Percentiles rank a stretch among this genome's conserved stretches.
Evolutionary conservation across 495 filamentous ascomycete genomes (phyloP).

Genomic region (Lasiosphaeria ovina): DNA sequence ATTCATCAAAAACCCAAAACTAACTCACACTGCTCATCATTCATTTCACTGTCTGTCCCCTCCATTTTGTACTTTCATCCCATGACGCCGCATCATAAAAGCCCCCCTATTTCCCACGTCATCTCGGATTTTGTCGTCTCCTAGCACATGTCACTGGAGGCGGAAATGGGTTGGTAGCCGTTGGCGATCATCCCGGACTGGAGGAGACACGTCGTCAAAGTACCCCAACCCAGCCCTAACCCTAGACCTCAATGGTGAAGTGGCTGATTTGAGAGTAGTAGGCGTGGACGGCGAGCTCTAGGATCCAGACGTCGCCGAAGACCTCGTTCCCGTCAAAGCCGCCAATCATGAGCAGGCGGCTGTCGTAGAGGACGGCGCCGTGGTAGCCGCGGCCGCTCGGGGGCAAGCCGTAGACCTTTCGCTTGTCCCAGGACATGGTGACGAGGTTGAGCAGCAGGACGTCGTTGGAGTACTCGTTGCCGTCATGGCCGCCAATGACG

Average conservation of each 20-base stretch:
- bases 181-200: too few species aligned
- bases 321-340: slow-evolving; percentile 64
- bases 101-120: too few species aligned
- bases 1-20: too few species aligned
- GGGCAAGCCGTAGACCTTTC: slow-evolving; percentile 60
- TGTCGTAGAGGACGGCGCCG: slow-evolving; percentile 60
- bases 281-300: slow-evolving; percentile 63
- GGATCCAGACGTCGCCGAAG: slow-evolving; percentile 60
- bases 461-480: slow-evolving; percentile 64
- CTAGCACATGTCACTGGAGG: too few species aligned
- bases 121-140: too few species aligned
- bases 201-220: too few species aligned
- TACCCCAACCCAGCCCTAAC: background rate
- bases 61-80: too few species aligned
- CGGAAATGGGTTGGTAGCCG: too few species aligned
- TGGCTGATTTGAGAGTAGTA: slow-evolving; percentile 69
- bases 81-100: too few species aligned
- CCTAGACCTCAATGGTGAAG: slow-evolving; percentile 62
- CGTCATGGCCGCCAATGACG: slow-evolving; percentile 64
- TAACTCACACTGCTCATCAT: too few species aligned
- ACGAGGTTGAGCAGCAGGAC: slow-evolving; percentile 64
- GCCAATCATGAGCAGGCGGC: slow-evolving; percentile 57
- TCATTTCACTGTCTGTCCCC: too few species aligned
- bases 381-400: slow-evolving; percentile 63
- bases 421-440: slow-evolving; percentile 65